These are phyloP conservation scores for Puccinellia tenuiflora DNA, from an alignment of 176 grass and related monocot genomes.

Conservation along the genomic window DNA sequence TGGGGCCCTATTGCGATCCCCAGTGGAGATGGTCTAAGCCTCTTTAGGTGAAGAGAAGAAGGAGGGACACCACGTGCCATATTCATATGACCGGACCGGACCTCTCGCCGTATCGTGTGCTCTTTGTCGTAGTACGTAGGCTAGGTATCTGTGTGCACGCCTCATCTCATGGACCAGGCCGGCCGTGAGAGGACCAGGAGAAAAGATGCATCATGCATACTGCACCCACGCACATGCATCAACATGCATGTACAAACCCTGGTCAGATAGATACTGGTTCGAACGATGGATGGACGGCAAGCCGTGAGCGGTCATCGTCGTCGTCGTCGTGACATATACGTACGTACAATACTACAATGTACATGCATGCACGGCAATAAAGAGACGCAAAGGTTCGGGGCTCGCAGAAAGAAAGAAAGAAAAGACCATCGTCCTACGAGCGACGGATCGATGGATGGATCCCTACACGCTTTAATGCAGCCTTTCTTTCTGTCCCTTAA, in stretches of 20 bases:
- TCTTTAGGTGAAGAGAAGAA: neutral
- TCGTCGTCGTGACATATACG: neutral
- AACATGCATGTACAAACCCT: neutral
- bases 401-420: neutral
- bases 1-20: too few relatives aligned
- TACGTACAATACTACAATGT: neutral
- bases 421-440: slow-evolving; percentile 17
- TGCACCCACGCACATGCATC: neutral
- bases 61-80: neutral
- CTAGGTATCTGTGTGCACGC: neutral
- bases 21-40: too few relatives aligned
- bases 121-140: neutral
- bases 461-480: slow-evolving; percentile 34
- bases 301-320: neutral
- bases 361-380: neutral
- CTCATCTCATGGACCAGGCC: neutral
- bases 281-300: neutral
- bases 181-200: neutral
- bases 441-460: neutral
- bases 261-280: too few relatives aligned
- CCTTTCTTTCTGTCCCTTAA: slow-evolving; percentile 51
- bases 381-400: slow-evolving; percentile 27
- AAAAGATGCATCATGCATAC: slow-evolving; percentile 27
- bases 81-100: neutral
- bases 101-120: neutral